Percentiles rank a stretch among this genome's conserved stretches.
These are phyloP conservation scores for Penicillium maclennaniae DNA, from an alignment of 495 filamentous ascomycete species.

Conservation along the genomic window DNA sequence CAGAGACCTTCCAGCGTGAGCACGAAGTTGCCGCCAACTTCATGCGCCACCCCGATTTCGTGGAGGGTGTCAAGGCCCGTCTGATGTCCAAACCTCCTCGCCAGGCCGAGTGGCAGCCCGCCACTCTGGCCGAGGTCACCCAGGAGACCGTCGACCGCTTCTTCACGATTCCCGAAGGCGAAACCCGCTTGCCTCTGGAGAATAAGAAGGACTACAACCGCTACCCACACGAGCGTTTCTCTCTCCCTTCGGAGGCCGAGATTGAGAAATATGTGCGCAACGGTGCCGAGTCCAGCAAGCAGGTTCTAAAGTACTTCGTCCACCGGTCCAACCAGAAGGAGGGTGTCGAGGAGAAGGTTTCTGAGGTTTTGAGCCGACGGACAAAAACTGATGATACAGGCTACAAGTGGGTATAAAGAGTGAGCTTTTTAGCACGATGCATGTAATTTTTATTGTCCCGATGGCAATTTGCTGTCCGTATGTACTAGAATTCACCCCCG, in stretches of 20 bases:
- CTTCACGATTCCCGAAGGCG: slow-evolving; percentile 50
- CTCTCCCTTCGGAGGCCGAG: slow-evolving; percentile 72
- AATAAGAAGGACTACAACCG: slow-evolving; percentile 50
- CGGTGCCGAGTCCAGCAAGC: slow-evolving; percentile 1
- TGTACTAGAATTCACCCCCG: slow-evolving; percentile 23
- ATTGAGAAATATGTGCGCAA: slow-evolving; percentile 53
- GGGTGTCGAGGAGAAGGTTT: slow-evolving; percentile 41
- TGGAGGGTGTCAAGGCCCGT: slow-evolving; percentile 73
- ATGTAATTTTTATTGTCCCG: slow-evolving; percentile 25
- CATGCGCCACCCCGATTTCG: slow-evolving; percentile 85
- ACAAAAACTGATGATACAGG: slow-evolving; percentile 22
- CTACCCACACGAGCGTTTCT: slow-evolving; percentile 64
- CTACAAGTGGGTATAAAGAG: slow-evolving; percentile 27
- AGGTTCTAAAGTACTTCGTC: slow-evolving; percentile 29
- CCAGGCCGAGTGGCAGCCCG: slow-evolving; percentile 67
- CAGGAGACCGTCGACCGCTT: slow-evolving; percentile 51
- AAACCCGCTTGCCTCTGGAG: slow-evolving; percentile 49
- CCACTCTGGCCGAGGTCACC: slow-evolving; percentile 58
- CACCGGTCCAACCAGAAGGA: slow-evolving; percentile 33
- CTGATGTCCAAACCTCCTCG: slow-evolving; percentile 62
- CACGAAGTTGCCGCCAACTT: slow-evolving; percentile 74
- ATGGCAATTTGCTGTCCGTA: slow-evolving; percentile 10
- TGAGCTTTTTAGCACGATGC: slow-evolving; percentile 3
- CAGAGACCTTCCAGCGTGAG: slow-evolving; percentile 78
- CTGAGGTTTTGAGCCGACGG: slow-evolving; percentile 31